Percentiles rank a stretch among this genome's conserved stretches.
Evolutionary conservation across 2,329 filamentous ascomycete species (phyloP).

Genomic region (Aspergillus melleus): DNA sequence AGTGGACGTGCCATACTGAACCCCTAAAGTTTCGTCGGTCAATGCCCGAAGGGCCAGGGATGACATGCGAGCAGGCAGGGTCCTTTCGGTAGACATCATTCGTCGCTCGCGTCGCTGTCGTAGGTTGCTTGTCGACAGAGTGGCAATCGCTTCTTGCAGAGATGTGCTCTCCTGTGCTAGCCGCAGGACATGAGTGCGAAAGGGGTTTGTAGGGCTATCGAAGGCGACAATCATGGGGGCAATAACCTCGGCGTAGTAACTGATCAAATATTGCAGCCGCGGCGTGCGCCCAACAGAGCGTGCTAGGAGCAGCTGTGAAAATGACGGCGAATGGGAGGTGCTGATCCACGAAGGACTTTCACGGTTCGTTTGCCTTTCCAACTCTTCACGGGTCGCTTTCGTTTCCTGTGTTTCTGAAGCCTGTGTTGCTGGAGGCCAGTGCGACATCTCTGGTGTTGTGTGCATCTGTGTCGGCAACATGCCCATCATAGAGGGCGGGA

Average conservation of each 20-base stretch:
- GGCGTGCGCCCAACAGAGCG: slow-evolving; percentile 63
- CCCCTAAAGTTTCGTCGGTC: slow-evolving; percentile 39
- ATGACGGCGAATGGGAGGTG: slow-evolving; percentile 29
- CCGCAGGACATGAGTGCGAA: slow-evolving; percentile 76
- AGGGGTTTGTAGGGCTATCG: slow-evolving; percentile 82
- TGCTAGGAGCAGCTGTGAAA: slow-evolving; percentile 38
- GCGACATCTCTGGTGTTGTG: not conserved
- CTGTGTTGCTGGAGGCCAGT: not conserved
- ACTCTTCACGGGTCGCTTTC: slow-evolving; percentile 3
- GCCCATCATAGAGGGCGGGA: not conserved
- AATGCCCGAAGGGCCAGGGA: slow-evolving; percentile 47
- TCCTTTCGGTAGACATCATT: slow-evolving; percentile 55
- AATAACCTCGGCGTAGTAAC: slow-evolving; percentile 91
- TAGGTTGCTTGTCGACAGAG: slow-evolving; percentile 83
- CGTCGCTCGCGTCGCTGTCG: slow-evolving; percentile 69
- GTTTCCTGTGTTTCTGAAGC: not conserved
- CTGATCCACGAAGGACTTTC: slow-evolving; percentile 15
- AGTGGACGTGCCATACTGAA: slow-evolving; percentile 41
- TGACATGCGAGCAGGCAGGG: slow-evolving; percentile 50
- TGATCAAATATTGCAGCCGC: slow-evolving; percentile 83
- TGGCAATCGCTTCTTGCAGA: slow-evolving; percentile 89
- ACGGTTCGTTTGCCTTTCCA: not conserved
- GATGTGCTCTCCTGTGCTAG: slow-evolving; percentile 76
- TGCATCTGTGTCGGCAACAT: not conserved
- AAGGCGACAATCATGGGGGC: slow-evolving; percentile 90